A percentile compares a stretch with the other conserved stretches of the same genome.
These are phyloP conservation scores for Phyllosticta citribraziliensis DNA, from an alignment of 2,329 filamentous ascomycete genomes.

Conservation along the genomic window DNA sequence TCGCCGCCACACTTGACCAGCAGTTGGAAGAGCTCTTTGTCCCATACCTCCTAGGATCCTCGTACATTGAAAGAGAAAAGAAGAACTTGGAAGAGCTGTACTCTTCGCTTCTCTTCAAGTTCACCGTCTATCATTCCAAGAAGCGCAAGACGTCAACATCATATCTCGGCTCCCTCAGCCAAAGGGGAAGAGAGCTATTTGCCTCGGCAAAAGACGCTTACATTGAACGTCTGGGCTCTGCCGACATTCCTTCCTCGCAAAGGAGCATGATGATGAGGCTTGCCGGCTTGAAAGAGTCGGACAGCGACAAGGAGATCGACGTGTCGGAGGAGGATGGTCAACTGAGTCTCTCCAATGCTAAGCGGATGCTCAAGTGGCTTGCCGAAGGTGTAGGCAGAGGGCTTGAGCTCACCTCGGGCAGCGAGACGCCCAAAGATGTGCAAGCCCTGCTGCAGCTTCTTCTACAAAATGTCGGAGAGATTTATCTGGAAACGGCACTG, in stretches of 20 bases:
- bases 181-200: constrained; percentile 80
- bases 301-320: constrained; percentile 74
- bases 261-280: constrained; percentile 85
- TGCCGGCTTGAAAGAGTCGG: constrained; percentile 68
- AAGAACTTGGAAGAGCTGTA: constrained; percentile 69
- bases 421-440: constrained; percentile 90
- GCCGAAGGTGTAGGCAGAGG: constrained; percentile 89
- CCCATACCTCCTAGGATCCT: constrained; percentile 55
- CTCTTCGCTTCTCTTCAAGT: constrained; percentile 90
- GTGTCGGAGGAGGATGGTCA: constrained; percentile 83
- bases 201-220: constrained; percentile 85
- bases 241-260: constrained; percentile 78
- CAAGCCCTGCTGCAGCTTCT: constrained; percentile 74
- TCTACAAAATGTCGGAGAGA: constrained; percentile 77
- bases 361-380: constrained; percentile 95
- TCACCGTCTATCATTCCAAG: constrained; percentile 84
- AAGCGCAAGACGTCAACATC: constrained; percentile 82
- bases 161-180: constrained; percentile 85
- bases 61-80: constrained; percentile 57
- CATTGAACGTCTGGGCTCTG: constrained; percentile 77
- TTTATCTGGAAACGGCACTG: constrained; percentile 58
- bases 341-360: constrained; percentile 76
- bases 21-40: constrained; percentile 58
- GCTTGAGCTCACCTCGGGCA: constrained; percentile 77
- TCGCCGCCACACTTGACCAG: constrained; percentile 59